phyloP scores from a whole-genome alignment of 2,329 filamentous ascomycete genomes.

The Chalaropsis thielavioides region DNA sequence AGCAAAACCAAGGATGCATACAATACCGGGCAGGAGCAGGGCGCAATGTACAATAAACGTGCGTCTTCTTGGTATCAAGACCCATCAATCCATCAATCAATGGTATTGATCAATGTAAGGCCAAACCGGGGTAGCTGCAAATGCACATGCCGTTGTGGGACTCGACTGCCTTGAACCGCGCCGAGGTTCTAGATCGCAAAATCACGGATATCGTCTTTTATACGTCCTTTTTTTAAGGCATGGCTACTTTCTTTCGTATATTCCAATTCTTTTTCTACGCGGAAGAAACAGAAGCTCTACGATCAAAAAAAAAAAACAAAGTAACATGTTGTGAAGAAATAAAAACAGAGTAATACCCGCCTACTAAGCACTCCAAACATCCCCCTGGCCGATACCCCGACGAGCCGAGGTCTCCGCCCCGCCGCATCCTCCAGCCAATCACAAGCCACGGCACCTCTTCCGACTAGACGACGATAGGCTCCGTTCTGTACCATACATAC shows the following conservation, averaged over 20 bases:
- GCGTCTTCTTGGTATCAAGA: neutral
- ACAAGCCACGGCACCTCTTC: neutral
- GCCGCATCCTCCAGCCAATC: conserved; percentile 6
- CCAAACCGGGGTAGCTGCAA: neutral
- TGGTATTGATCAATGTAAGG: neutral
- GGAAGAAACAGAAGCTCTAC: too few relatives aligned
- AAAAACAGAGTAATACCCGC: neutral
- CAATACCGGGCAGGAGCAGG: too few relatives aligned
- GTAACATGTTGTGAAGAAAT: neutral
- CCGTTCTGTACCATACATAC: too few relatives aligned
- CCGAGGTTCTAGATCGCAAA: neutral
- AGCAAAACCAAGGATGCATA: neutral
- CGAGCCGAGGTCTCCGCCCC: conserved; percentile 14
- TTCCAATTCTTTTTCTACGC: neutral
- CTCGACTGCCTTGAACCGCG: neutral
- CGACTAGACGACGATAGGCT: neutral
- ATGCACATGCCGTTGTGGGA: neutral
- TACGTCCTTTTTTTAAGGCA: too few relatives aligned
- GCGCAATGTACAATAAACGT: neutral
- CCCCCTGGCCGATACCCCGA: conserved; percentile 14
- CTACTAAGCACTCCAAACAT: neutral
- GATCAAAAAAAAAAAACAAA: neutral
- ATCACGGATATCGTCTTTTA: neutral
- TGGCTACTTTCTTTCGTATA: too few relatives aligned
- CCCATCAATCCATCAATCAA: neutral